Evolutionary conservation across 148 eudicot species (phyloP).

Genomic region (Pharnaceum exiguum): DNA sequence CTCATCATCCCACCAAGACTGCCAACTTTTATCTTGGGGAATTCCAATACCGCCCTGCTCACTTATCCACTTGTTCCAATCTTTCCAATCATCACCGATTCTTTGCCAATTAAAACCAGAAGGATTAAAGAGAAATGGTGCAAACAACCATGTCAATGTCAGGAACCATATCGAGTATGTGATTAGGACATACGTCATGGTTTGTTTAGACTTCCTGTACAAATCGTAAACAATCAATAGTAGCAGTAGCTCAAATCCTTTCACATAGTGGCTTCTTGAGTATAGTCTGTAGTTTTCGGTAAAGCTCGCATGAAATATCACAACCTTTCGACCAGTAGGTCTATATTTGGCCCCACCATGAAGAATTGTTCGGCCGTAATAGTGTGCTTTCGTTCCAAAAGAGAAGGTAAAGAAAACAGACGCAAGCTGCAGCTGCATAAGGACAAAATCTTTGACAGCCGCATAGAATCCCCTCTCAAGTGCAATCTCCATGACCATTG

Average conservation of each 20-base stretch:
- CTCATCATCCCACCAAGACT: constrained; percentile 98
- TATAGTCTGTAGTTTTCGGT: constrained; percentile 85
- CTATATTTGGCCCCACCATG: constrained; percentile 94
- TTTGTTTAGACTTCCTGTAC: constrained; percentile 65
- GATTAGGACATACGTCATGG: constrained; percentile 65
- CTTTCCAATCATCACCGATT: constrained; percentile 89
- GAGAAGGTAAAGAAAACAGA: constrained; percentile 96
- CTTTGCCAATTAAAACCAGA: constrained; percentile 85
- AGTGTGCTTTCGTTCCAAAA: constrained; percentile 84
- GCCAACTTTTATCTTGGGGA: constrained; percentile 94
- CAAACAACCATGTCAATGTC: constrained; percentile 91
- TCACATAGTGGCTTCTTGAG: constrained; percentile 92
- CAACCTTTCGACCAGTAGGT: constrained; percentile 89
- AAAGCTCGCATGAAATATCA: constrained; percentile 81
- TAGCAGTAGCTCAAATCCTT: constrained; percentile 80
- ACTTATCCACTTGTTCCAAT: constrained; percentile 92
- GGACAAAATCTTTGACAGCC: constrained; percentile 87
- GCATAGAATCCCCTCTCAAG: constrained; percentile 74
- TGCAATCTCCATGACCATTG: constrained; percentile 92
- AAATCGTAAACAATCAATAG: constrained; percentile 68
- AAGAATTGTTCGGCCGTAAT: constrained; percentile 86
- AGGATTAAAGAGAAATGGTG: constrained; percentile 93
- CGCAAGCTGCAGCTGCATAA: constrained; percentile 93
- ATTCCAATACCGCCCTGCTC: constrained; percentile 92
- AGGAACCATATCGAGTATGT: constrained; percentile 93